These are phyloP conservation scores for Phlegmacium glaucopus DNA, from an alignment of 768 basidiomycete genomes.

Conservation along the genomic window DNA sequence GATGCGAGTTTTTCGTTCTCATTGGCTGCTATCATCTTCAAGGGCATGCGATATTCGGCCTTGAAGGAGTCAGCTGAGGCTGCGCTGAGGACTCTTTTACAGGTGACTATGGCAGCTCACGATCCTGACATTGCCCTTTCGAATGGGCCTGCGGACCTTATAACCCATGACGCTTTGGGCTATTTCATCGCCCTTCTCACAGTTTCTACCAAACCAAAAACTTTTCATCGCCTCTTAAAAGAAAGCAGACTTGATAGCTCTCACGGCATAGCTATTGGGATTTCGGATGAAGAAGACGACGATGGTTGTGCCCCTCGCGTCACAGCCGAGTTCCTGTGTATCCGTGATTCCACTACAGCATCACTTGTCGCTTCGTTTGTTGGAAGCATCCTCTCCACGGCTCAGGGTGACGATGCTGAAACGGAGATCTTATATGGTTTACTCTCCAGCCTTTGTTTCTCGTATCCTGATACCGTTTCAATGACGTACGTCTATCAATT, in stretches of 20 bases:
- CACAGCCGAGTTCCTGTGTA: conserved; percentile 55
- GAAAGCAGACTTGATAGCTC: conserved; percentile 57
- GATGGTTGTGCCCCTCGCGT: conserved; percentile 49
- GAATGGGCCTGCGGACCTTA: conserved; percentile 40
- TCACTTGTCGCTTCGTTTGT: conserved; percentile 74
- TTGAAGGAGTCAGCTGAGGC: conserved; percentile 60
- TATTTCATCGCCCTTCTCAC: conserved; percentile 81
- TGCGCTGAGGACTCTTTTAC: conserved; percentile 59
- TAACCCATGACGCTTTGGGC: conserved; percentile 61
- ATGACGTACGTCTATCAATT: conserved; percentile 57
- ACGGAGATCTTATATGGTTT: conserved; percentile 77
- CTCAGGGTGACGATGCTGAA: conserved; percentile 79
- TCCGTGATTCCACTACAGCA: conserved; percentile 60
- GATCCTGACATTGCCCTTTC: conserved; percentile 22
- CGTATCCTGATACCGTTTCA: conserved; percentile 69
- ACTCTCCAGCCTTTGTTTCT: conserved; percentile 63
- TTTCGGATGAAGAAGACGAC: conserved; percentile 34
- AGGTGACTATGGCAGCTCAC: conserved; percentile 51
- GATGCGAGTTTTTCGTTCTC: conserved; percentile 78
- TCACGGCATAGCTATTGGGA: conserved; percentile 36
- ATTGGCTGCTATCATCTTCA: conserved; percentile 80
- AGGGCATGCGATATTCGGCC: conserved; percentile 71
- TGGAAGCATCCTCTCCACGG: conserved; percentile 68
- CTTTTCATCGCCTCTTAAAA: conserved; percentile 58
- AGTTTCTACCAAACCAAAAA: conserved; percentile 51